Base-by-base conservation (phyloP, 495 filamentous ascomycete species). In the Aspergillus taichungensis region DNA sequence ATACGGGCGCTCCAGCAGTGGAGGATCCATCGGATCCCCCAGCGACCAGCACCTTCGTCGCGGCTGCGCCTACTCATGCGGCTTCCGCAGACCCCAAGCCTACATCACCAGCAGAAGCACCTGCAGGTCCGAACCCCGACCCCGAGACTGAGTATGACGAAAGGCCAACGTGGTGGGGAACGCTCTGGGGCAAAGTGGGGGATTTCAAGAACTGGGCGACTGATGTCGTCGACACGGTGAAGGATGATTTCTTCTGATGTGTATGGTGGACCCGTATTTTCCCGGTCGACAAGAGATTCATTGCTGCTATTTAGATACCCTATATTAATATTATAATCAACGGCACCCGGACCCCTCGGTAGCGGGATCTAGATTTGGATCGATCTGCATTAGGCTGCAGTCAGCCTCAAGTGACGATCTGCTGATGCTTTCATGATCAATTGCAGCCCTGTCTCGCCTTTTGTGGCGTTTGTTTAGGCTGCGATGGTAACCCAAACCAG, bases 1-100 rank as follows among this genome's bases (percentile, higher is more conserved):
- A 82, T 46, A 55, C 62, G 13, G 49, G 57, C 27, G 37, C 59
- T 6, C 58, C 62, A 1, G 40, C 45, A n/a, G 48, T 69, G 6
- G 67, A 66, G 9, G 55, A 44, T 13, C 64, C 66, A 10, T 43
- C 60, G n/a, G 72, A 76, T 51, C 67, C 63, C 27, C 63, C 63
- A 9, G 39, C 49, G 28, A 48, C 38, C 37, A 48, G 35, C 13
- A 45, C 43, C 13, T 13, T 45, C 34, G 6, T 38, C 30, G 18
- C 8, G 13, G 30, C 29, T 5, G 14, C 40, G 10, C 41, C 46
- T 9, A 40, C 32, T 8, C 34, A 43, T 6, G 42, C 46, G 29
- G 34, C 29, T 14, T 24, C 37, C 13, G 30, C 37, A 8, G 24
- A 36, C 9, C 28, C 49, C 13, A 42, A 43, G 4, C 30, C 43